phyloP scores from a whole-genome alignment of 495 filamentous ascomycete genomes.

The Podospora anserina region DNA sequence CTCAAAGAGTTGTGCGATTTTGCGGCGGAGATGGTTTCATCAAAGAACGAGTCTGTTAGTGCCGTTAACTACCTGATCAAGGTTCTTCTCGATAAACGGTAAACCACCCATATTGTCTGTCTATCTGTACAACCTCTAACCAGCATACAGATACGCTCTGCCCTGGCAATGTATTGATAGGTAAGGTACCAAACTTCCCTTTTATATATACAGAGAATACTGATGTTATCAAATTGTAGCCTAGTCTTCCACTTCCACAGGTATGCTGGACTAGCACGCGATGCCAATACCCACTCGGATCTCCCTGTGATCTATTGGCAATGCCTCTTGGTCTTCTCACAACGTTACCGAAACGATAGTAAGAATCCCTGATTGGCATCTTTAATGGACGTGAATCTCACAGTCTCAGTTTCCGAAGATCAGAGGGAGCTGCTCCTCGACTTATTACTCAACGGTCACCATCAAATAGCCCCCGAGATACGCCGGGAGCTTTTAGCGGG shows the following conservation, averaged over 20 bases:
- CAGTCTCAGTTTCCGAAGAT: conserved; percentile 47
- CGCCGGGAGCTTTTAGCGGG: conserved; percentile 86
- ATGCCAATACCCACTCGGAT: conserved; percentile 17
- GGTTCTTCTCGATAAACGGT: conserved; percentile 90
- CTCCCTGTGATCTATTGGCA: conserved; percentile 84
- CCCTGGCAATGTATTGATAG: too few species aligned
- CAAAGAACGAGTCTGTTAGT: conserved; percentile 68
- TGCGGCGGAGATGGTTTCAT: conserved; percentile 74
- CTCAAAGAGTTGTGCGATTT: conserved; percentile 90
- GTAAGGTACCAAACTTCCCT: too few species aligned
- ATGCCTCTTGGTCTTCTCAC: conserved; percentile 78
- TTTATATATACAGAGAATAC: too few species aligned
- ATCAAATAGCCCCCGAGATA: conserved; percentile 85
- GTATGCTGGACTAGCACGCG: conserved; percentile 55
- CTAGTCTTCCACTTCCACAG: conserved; percentile 95
- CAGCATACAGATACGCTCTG: too few species aligned
- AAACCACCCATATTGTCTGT: conserved; percentile 31
- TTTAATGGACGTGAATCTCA: background rate
- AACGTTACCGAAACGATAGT: conserved; percentile 79
- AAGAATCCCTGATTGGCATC: conserved; percentile 43
- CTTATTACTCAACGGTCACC: conserved; percentile 82
- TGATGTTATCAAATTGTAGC: too few species aligned
- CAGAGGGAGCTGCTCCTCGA: conserved; percentile 90
- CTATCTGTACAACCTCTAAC: too few species aligned
- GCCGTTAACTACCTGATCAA: conserved; percentile 90